These are phyloP conservation scores for Phytopythium vexans DNA, from an alignment of 352 stramenopile genomes.

Conservation along the genomic window DNA sequence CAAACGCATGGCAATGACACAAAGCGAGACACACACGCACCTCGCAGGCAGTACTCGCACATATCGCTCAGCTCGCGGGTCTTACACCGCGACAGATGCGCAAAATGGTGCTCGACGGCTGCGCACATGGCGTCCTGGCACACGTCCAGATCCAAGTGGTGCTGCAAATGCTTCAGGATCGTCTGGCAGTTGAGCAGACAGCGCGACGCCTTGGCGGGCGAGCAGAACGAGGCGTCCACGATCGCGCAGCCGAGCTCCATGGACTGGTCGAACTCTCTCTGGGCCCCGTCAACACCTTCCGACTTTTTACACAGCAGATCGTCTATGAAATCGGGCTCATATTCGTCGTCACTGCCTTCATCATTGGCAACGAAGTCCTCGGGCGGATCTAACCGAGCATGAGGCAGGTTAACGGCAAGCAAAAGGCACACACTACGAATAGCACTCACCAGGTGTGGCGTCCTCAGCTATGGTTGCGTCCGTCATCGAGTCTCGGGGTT, in stretches of 20 bases:
- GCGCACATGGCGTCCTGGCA: constrained; percentile 51
- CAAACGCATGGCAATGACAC: neutral
- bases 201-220: constrained; percentile 34
- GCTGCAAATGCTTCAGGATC: constrained; percentile 56
- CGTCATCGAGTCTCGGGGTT: no score
- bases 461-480: no score
- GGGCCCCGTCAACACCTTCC: constrained; percentile 11
- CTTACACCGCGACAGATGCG: constrained; percentile 50
- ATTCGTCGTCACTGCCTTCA: neutral
- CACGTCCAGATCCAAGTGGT: constrained; percentile 53
- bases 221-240: constrained; percentile 62
- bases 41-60: constrained; percentile 58
- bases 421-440: neutral
- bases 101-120: constrained; percentile 58
- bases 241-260: constrained; percentile 49
- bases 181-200: constrained; percentile 53
- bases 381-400: neutral
- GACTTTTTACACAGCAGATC: constrained; percentile 22
- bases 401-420: neutral
- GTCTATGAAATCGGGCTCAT: constrained; percentile 23
- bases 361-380: neutral
- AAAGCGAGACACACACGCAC: constrained; percentile 3
- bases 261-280: constrained; percentile 31
- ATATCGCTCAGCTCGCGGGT: constrained; percentile 17
- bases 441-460: no score